Evolutionary conservation across 2,329 filamentous ascomycete species (phyloP), one percentile per base, ranked within the genome.

Genomic region (Tetracladium maxilliforme): DNA sequence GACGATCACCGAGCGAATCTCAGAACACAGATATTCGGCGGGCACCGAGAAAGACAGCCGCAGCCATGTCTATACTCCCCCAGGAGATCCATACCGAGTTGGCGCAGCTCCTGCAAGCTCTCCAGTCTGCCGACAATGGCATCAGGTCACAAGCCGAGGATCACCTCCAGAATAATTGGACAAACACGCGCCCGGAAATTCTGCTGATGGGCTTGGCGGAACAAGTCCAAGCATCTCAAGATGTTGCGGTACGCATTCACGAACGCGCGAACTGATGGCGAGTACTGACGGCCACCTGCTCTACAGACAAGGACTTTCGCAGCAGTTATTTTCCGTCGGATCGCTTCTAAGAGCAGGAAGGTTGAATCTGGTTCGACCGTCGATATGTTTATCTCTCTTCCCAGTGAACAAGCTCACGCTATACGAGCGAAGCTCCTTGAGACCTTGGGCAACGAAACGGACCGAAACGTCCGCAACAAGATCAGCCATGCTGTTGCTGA

Each of bases 401-500:
- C 67, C 35, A 60, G 66, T 30, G 72, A 81, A 18, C 76, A 90
- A 47, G 75, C 78, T 35, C 60, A 70, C 24, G 75, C 71, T 23
- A 92, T 95, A 42, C 73, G 84, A 38, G 67, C 78, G 42, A 93
- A 87, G 51, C 61, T 95, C 30, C 65, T 95, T 21, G 69, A 86
- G 43, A 73, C 71, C 26, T 61, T 94, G 26, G 70, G 70, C 30
- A 62, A 60, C 33, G 90, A 95, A 55, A 58, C 68, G 13, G 69
- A 79, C 33, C 67, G 73, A 33, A 61, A 69, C 19, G 80, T 93
- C 23, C 69, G 90, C 42, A 90, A 93, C 58, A 98, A 98, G 54
- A 80, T 95, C 46, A 90, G 86, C 40, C 90, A 98, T 54, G 84
- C 87, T n/a, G 80, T 95, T 33, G 90, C 90, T 14, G 90, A 98